Conservation (phyloP, 106 monocot genomes). For the Apostasia ramifera region DNA sequence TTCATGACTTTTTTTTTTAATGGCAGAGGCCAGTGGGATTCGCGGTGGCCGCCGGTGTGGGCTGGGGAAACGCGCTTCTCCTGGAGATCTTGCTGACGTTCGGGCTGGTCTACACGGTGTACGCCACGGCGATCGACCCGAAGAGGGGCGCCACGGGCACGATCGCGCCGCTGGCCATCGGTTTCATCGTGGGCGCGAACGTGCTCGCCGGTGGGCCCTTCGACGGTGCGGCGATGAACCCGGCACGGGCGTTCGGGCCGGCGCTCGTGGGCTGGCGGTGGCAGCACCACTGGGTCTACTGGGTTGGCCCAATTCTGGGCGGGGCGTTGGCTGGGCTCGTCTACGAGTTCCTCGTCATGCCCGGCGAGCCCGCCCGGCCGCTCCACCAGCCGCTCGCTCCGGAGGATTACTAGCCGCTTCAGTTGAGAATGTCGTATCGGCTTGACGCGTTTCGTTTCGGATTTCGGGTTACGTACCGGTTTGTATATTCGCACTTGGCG, state of each 20-base stretch:
- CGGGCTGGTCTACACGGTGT: conserved; percentile 74
- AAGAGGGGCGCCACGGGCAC: conserved; percentile 56
- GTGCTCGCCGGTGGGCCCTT: conserved; percentile 77
- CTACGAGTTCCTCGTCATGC: conserved; percentile 81
- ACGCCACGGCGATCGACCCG: conserved; percentile 73
- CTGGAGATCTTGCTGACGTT: conserved; percentile 75
- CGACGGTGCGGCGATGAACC: conserved; percentile 89
- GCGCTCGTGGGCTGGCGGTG: conserved; percentile 72
- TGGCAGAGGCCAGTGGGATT: conserved; percentile 59
- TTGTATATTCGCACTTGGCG: no score
- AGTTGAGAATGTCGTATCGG: background rate
- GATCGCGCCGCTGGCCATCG: conserved; percentile 68
- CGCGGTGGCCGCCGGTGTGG: conserved; percentile 40
- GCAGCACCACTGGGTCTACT: conserved; percentile 83
- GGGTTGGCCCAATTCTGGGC: conserved; percentile 74
- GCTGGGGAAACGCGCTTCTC: conserved; percentile 42
- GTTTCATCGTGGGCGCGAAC: conserved; percentile 74
- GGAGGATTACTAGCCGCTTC: conserved; percentile 55
- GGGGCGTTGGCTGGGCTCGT: conserved; percentile 54
- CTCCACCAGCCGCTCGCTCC: conserved; percentile 77
- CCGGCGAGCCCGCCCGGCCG: conserved; percentile 21
- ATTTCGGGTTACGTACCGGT: no score
- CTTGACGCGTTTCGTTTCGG: no score
- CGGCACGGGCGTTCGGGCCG: conserved; percentile 75
- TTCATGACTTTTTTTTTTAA: background rate